Base-by-base conservation (phyloP, 2,329 filamentous ascomycete species). In the Botrytis porri region DNA sequence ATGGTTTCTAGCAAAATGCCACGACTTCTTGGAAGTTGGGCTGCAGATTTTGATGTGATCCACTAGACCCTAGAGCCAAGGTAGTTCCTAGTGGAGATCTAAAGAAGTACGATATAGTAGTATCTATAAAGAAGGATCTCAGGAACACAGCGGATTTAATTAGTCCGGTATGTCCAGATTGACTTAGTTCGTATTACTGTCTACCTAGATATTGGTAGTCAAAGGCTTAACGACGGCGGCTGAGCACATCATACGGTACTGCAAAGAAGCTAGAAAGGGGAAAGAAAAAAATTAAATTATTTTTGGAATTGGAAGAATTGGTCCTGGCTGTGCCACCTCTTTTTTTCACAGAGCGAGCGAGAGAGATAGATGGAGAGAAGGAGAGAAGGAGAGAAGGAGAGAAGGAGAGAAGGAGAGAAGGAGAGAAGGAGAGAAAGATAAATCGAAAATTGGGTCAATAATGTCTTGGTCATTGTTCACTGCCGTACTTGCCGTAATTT, bases 1-100 rank as follows among this genome's bases (percentile, higher is more conserved):
- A 45, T 51, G 25, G 32, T 51, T 66, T 20, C 64, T 45, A 66
- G 64, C 64, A 66, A 66, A 54, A 66, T 66, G 64, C 64, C 64
- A 67, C 64, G 35, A 48, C 45, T 54, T 54, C 35, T 39, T 67
- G 32, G 45, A 37, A 39, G 35, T 29, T 67, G 32, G 35, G 35
- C 32, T 67, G 64, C 45, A 67, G 64, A 67, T 54, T 67, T 67
- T 54, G 64, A 67, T 29, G 48, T 57, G 51, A 57, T 29, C 51
- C 51, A 29, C 51, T 57, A 35, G 35, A 54, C 64, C 64, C 32
- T 41, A 67, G 35, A 66, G 45, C 64, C 32, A 29, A 67, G 45
- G 45, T 57, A 57, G 25, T 39, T 66, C 29, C 9, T 65, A 65
- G 29, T 32, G 22, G 16, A 66, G 32, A 39, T 66, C 64, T 66